A percentile compares a stretch with the other conserved stretches of the same genome.
Conservation (phyloP, 2,329 filamentous ascomycete species). For the Knufia fluminis region DNA sequence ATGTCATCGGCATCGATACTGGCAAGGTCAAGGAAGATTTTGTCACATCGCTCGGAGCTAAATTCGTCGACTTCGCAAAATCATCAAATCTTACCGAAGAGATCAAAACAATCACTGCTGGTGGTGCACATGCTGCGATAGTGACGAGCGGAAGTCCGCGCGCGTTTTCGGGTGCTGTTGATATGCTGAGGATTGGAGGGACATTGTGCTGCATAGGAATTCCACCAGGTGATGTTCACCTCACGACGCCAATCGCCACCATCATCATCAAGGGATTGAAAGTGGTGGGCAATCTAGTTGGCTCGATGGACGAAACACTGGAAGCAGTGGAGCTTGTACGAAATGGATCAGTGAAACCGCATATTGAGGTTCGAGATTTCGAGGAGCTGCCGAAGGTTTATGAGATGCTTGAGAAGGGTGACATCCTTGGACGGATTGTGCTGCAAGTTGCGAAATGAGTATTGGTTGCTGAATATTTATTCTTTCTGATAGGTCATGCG, state of each 20-base stretch:
- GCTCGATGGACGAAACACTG: slow-evolving; percentile 38
- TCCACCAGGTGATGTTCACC: slow-evolving; percentile 30
- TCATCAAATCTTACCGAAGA: slow-evolving; percentile 27
- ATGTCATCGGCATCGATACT: slow-evolving; percentile 36
- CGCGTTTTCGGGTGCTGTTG: slow-evolving; percentile 35
- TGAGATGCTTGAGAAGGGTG: slow-evolving; percentile 37
- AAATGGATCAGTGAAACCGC: slow-evolving; percentile 34
- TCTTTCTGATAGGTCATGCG: too few relatives aligned
- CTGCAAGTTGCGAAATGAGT: slow-evolving; percentile 24
- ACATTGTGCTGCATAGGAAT: slow-evolving; percentile 38
- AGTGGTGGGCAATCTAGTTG: slow-evolving; percentile 37
- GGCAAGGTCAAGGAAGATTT: slow-evolving; percentile 32
- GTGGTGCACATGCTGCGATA: slow-evolving; percentile 31
- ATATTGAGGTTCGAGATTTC: slow-evolving; percentile 34
- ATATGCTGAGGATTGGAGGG: slow-evolving; percentile 37
- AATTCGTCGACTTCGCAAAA: slow-evolving; percentile 34
- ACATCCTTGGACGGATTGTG: slow-evolving; percentile 36
- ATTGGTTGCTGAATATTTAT: too few relatives aligned
- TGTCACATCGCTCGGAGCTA: slow-evolving; percentile 32
- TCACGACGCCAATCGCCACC: slow-evolving; percentile 34
- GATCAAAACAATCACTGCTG: slow-evolving; percentile 30
- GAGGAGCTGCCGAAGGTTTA: slow-evolving; percentile 35
- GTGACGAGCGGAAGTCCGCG: slow-evolving; percentile 35
- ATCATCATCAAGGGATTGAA: slow-evolving; percentile 40
- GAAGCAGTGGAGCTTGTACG: slow-evolving; percentile 38